Conservation (phyloP, 495 filamentous ascomycete genomes). For the Lasiosphaeria hispida region DNA sequence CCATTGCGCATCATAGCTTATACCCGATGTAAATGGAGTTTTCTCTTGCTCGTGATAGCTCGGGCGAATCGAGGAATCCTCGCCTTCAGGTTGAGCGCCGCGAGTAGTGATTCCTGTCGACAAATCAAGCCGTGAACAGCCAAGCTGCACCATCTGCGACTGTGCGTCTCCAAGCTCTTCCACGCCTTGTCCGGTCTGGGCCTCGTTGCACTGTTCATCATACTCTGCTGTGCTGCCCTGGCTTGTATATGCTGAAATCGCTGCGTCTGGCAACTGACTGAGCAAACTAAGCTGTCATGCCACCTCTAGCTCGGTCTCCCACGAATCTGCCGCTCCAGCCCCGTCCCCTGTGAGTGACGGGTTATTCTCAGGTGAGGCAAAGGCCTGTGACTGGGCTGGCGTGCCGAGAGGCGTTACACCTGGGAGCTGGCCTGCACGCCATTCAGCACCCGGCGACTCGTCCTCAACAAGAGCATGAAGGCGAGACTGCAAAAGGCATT, state of each 20-base stretch:
- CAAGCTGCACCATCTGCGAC: background rate
- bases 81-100: no score
- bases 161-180: background rate
- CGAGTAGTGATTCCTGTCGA: no score
- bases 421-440: slow-evolving; percentile 3
- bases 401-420: slow-evolving; percentile 6
- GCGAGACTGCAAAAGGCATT: slow-evolving; percentile 8
- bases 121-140: no score
- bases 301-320: background rate
- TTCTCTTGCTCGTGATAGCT: no score
- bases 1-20: no score
- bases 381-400: slow-evolving; percentile 7
- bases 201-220: background rate
- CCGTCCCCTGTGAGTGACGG: slow-evolving; percentile 5
- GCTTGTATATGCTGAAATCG: slow-evolving; percentile 1
- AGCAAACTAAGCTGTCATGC: background rate
- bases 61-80: no score
- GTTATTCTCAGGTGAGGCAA: slow-evolving; percentile 3
- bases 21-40: no score
- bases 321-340: background rate
- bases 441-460: slow-evolving; percentile 8
- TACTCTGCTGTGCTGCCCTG: background rate
- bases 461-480: background rate
- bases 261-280: background rate
- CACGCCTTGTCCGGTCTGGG: background rate